Evolutionary conservation across 2,329 filamentous ascomycete genomes (phyloP).

Genomic region (Xylaria digitata): DNA sequence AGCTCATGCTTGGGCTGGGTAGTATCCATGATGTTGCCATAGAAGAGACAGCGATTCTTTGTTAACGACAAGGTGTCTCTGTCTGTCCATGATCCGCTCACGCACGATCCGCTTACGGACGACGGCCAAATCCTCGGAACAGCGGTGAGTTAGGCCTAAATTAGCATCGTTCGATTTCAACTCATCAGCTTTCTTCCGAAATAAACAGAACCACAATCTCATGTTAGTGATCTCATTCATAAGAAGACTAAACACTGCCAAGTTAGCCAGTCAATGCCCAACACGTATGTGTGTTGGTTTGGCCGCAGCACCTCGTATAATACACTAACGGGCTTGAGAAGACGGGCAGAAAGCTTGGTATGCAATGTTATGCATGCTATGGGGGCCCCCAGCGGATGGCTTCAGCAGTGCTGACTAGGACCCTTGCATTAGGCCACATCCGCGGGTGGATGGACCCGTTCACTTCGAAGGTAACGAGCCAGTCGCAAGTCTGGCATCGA

Average conservation of each 20-base stretch:
- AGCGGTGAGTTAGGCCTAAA: constrained; percentile 31
- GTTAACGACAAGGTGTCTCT: constrained; percentile 21
- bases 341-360: constrained; percentile 33
- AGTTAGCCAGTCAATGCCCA: constrained; percentile 22
- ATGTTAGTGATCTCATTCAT: constrained; percentile 35
- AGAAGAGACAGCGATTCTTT: background rate
- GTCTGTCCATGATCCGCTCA: constrained; percentile 11
- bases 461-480: constrained; percentile 12
- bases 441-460: constrained; percentile 26
- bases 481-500: constrained; percentile 17
- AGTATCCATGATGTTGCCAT: constrained; percentile 23
- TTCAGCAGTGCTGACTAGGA: constrained; percentile 31
- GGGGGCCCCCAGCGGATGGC: constrained; percentile 6
- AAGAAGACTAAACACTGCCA: constrained; percentile 19
- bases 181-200: constrained; percentile 27
- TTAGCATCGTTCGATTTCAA: constrained; percentile 32
- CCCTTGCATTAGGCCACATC: constrained; percentile 28
- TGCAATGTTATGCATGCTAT: constrained; percentile 23
- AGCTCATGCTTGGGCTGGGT: constrained; percentile 23
- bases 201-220: constrained; percentile 29
- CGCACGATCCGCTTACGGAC: constrained; percentile 17
- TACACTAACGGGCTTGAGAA: background rate
- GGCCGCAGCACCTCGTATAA: constrained; percentile 12
- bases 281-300: constrained; percentile 6
- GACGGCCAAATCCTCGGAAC: constrained; percentile 23